Evolutionary conservation across 345 rosid genomes (phyloP).

Genomic region (Carallia brachiata): DNA sequence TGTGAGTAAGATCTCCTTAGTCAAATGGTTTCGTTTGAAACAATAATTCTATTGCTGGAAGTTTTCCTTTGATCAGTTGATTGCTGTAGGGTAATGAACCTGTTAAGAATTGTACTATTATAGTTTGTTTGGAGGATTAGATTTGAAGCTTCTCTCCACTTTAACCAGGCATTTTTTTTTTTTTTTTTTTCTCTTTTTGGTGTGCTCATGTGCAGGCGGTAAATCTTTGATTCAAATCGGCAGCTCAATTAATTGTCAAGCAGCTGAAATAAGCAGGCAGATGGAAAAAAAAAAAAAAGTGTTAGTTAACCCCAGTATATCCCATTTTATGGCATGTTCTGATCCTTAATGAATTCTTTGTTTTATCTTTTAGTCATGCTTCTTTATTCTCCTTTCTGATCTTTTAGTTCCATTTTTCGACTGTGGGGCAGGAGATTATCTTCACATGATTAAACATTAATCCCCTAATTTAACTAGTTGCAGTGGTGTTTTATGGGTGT

Average conservation of each 20-base stretch:
- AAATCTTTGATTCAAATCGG: slow-evolving; percentile 61
- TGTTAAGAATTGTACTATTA: no score
- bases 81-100: background rate
- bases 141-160: slow-evolving; percentile 10
- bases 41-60: slow-evolving; percentile 31
- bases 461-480: no score
- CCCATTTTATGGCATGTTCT: background rate
- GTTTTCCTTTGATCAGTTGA: background rate
- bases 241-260: slow-evolving; percentile 45
- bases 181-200: no score
- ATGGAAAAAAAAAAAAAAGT: slow-evolving; percentile 58
- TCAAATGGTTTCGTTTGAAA: slow-evolving; percentile 72
- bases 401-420: background rate
- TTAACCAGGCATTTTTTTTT: background rate
- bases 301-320: slow-evolving; percentile 32
- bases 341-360: background rate
- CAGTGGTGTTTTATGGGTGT: no score
- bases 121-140: no score
- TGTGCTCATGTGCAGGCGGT: slow-evolving; percentile 59
- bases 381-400: background rate
- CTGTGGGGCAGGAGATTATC: slow-evolving; percentile 72
- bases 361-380: background rate
- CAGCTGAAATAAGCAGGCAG: slow-evolving; percentile 35
- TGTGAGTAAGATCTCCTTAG: slow-evolving; percentile 58
- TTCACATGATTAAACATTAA: no score